Evolutionary conservation across 2,329 filamentous ascomycete species (phyloP).

Genomic region (Sclerotinia minor): DNA sequence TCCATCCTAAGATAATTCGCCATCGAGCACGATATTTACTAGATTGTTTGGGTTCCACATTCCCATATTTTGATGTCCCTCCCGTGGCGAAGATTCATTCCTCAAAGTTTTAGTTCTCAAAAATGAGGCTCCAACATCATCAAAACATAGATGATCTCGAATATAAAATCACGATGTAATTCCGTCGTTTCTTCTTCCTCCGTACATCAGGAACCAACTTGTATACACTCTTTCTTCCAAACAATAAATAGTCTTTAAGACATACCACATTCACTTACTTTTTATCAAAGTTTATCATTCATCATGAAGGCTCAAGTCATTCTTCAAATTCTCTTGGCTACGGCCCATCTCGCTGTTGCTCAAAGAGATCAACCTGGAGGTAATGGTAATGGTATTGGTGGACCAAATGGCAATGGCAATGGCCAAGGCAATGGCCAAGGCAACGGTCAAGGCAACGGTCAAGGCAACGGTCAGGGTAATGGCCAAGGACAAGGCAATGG

Average conservation of each 20-base stretch:
- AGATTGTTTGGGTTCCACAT: constrained; percentile 1
- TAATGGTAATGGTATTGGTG: neutral
- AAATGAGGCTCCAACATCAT: constrained; percentile 11
- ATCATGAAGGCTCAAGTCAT: constrained; percentile 8
- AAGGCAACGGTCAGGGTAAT: neutral
- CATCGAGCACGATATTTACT: neutral
- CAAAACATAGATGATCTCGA: neutral
- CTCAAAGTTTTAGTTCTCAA: neutral
- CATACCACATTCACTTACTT: constrained; percentile 18
- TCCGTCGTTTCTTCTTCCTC: neutral
- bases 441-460: neutral
- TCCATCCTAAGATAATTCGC: neutral
- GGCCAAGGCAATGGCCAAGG: neutral
- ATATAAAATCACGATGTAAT: constrained; percentile 13
- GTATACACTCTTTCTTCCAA: constrained; percentile 23
- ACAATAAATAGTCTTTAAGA: constrained; percentile 17
- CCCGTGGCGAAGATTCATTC: constrained; percentile 7
- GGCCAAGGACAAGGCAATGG: neutral
- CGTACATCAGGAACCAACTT: constrained; percentile 19
- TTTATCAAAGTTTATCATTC: constrained; percentile 14
- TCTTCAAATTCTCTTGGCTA: constrained; percentile 12
- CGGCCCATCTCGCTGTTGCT: constrained; percentile 2
- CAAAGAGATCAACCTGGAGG: neutral
- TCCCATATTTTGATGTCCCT: neutral
- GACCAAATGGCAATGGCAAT: neutral